Conservation (phyloP, 2,329 filamentous ascomycete species). For the Cladophialophora bantiana region DNA sequence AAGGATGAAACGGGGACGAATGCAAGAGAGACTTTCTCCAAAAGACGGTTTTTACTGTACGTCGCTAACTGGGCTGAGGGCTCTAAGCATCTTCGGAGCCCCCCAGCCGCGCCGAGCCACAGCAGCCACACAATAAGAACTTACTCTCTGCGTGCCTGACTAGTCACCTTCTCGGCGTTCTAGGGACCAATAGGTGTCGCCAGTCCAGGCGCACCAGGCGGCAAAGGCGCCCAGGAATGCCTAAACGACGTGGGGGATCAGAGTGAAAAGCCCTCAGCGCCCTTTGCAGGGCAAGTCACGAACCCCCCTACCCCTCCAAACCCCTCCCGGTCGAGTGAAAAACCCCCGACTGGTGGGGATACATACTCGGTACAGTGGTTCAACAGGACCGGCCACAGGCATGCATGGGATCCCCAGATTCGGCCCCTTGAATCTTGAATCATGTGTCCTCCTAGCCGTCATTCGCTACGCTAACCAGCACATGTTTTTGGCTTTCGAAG, state of each 20-base stretch:
- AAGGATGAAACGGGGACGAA: slow-evolving; percentile 5
- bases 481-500: slow-evolving; percentile 3
- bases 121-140: not conserved
- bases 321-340: slow-evolving; percentile 5
- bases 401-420: not conserved
- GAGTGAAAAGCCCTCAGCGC: not conserved
- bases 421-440: not conserved
- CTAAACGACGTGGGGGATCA: slow-evolving; percentile 14
- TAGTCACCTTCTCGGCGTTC: slow-evolving; percentile 18
- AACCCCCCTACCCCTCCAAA: slow-evolving; percentile 1
- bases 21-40: slow-evolving; percentile 23
- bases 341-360: not conserved
- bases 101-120: slow-evolving; percentile 17
- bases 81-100: not conserved
- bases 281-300: not conserved
- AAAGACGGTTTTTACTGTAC: not conserved
- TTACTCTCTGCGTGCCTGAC: slow-evolving; percentile 33
- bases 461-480: slow-evolving; percentile 1
- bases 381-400: not conserved
- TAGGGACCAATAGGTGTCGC: slow-evolving; percentile 7
- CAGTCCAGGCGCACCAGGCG: slow-evolving; percentile 8
- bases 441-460: not conserved
- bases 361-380: not conserved
- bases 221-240: slow-evolving; percentile 9
- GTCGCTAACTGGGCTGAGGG: not conserved